A percentile compares a stretch with the other conserved stretches of the same genome.
phyloP scores from a whole-genome alignment of 2,329 filamentous ascomycete species.

The Penicillium janthinellum region DNA sequence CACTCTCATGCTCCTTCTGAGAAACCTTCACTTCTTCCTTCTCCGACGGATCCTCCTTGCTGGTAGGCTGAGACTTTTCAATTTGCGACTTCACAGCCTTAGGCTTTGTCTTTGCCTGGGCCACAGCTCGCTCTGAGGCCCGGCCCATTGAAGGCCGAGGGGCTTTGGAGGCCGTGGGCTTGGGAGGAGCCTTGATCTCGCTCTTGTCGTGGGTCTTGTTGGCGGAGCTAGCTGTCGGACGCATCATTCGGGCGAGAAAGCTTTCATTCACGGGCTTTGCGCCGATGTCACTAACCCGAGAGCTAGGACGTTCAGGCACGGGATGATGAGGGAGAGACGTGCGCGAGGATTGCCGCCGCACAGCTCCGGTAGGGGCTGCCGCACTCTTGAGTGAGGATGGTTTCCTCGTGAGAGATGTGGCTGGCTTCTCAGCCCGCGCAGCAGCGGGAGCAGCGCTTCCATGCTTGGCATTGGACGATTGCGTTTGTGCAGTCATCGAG shows the following conservation, averaged over 20 bases:
- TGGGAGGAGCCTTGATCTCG: slow-evolving; percentile 45
- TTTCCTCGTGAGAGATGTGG: slow-evolving; percentile 38
- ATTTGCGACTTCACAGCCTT: slow-evolving; percentile 22
- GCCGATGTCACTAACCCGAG: slow-evolving; percentile 42
- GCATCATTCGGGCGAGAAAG: slow-evolving; percentile 55
- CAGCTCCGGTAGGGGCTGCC: slow-evolving; percentile 24
- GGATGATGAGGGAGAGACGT: slow-evolving; percentile 34
- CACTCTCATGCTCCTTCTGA: slow-evolving; percentile 15
- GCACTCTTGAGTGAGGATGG: slow-evolving; percentile 38
- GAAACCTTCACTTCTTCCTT: slow-evolving; percentile 12
- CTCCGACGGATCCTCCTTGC: slow-evolving; percentile 7
- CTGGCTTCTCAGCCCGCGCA: slow-evolving; percentile 30
- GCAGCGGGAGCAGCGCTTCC: slow-evolving; percentile 26
- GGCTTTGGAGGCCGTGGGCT: slow-evolving; percentile 21
- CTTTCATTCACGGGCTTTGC: slow-evolving; percentile 47
- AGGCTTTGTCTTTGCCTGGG: slow-evolving; percentile 21
- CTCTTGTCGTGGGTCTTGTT: slow-evolving; percentile 52
- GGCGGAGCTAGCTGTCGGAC: slow-evolving; percentile 53
- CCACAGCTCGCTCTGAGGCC: slow-evolving; percentile 21
- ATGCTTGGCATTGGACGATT: slow-evolving; percentile 42
- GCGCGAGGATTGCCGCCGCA: slow-evolving; percentile 37
- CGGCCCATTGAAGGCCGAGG: slow-evolving; percentile 29
- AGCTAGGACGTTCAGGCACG: slow-evolving; percentile 41
- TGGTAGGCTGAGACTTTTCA: slow-evolving; percentile 23
- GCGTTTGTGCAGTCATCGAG: slow-evolving; percentile 45